Evolutionary conservation across 345 rosid species (phyloP).

Genomic region (Cardamine resedifolia): DNA sequence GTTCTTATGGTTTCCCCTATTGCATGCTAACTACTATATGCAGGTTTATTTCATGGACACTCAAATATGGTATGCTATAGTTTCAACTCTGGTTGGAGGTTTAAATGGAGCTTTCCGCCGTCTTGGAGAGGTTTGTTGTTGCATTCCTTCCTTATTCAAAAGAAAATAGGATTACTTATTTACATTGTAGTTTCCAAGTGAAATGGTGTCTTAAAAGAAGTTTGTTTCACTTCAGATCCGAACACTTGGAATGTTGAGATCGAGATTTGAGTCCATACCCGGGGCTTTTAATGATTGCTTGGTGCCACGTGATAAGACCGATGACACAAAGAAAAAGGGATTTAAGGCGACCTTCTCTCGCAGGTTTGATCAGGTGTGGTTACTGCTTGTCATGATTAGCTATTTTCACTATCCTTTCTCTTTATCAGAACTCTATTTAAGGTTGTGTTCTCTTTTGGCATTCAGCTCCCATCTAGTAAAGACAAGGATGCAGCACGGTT

Average conservation of each 20-base stretch:
- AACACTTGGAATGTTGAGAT: conserved; percentile 58
- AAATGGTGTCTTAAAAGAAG: conserved; percentile 15
- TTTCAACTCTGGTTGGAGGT: conserved; percentile 58
- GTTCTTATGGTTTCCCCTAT: conserved; percentile 18
- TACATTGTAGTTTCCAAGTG: conserved; percentile 17
- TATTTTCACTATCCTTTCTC: background rate
- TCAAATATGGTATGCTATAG: conserved; percentile 64
- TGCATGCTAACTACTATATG: conserved; percentile 3
- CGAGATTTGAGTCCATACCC: conserved; percentile 56
- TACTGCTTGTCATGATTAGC: conserved; percentile 23
- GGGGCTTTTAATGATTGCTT: conserved; percentile 51
- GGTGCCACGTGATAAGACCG: conserved; percentile 49
- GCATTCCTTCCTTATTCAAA: conserved; percentile 5
- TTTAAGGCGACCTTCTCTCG: conserved; percentile 46
- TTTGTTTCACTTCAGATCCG: conserved; percentile 47
- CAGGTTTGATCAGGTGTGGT: conserved; percentile 44
- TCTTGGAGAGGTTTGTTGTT: conserved; percentile 53
- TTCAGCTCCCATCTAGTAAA: conserved; percentile 44
- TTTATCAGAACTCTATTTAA: conserved; percentile 10
- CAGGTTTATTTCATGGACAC: conserved; percentile 66
- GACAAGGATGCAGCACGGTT: conserved; percentile 55
- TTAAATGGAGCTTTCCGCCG: conserved; percentile 59
- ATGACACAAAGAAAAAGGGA: conserved; percentile 44
- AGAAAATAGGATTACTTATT: no score
- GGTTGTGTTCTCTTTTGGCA: conserved; percentile 22